Evolutionary conservation across 345 rosid species (phyloP), one percentile per base, ranked within the genome.

Genomic region (Odontarrhena argentea): DNA sequence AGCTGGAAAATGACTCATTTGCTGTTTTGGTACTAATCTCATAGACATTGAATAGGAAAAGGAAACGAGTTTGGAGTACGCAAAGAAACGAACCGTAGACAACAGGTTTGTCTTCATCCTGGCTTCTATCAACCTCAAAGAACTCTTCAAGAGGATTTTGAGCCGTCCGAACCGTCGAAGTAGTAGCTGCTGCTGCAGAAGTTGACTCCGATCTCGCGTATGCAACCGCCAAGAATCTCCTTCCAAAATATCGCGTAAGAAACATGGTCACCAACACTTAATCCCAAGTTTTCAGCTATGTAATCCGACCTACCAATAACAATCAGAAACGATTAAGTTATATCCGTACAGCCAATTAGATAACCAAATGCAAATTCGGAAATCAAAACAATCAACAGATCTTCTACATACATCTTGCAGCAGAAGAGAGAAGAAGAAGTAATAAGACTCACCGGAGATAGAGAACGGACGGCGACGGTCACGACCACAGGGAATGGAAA

Each of bases 141-240:
- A 92, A 87, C 45, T 85, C 87, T 83, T 87, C 93, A 0, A 92
- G 87, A 45, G 98, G 93, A 68, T 89, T 89, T 67, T 34, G 63
- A 1, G 71, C 80, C 0, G 75, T 68, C 22, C 24, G 63, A 67
- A 78, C 52, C 14, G 85, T 52, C 2, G 89, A 73, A 1, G 92
- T 78, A 7, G 85, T 81, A 34, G 91, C 83, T 11, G 84, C 76
- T 37, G 91, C 83, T 12, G 84, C 76, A 48, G 84, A 15, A 6
- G 89, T 74, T 7, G 82, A 74, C 73, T 90, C 92, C 37, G 86
- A 76, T 76, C 85, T 83, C 5, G 71, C 3, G 8, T 70, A 68
- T 37, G 93, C 89, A 53, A 86, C 85, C 57, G 83, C 71, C 38
- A 79, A 71, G 66, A 88, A 79, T 40, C 88, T 76, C 67, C 94